phyloP scores from a whole-genome alignment of 2,329 filamentous ascomycete genomes.

The Trichoderma oligosporum region DNA sequence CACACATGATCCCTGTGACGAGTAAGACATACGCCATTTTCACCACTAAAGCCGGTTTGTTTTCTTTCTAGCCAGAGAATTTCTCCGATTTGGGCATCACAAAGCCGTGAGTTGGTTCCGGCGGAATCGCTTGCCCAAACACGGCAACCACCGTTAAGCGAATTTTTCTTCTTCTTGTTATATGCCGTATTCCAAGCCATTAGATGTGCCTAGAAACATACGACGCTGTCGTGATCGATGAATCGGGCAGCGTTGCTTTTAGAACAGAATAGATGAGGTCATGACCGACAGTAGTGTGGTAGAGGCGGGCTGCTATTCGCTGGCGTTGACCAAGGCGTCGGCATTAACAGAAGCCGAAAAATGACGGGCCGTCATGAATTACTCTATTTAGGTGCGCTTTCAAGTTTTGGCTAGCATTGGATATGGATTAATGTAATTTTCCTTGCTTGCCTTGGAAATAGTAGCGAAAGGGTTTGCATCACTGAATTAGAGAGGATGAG shows the following conservation, averaged over 20 bases:
- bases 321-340: neutral
- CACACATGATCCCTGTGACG: conserved; percentile 7
- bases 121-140: conserved; percentile 3
- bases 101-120: neutral
- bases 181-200: neutral
- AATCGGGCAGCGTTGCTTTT: neutral
- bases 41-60: conserved; percentile 5
- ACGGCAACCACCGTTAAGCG: conserved; percentile 8
- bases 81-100: neutral
- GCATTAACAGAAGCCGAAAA: neutral
- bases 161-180: neutral
- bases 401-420: neutral
- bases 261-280: conserved; percentile 5
- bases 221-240: neutral
- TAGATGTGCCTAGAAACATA: neutral
- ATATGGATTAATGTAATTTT: neutral
- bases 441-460: neutral
- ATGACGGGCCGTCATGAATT: neutral
- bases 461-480: neutral
- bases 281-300: conserved; percentile 4
- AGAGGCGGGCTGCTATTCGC: neutral
- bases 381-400: neutral
- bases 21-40: conserved; percentile 3
- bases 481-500: neutral
- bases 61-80: neutral